Conservation (phyloP, 306 rosid species). For the Malus sylvestris region DNA sequence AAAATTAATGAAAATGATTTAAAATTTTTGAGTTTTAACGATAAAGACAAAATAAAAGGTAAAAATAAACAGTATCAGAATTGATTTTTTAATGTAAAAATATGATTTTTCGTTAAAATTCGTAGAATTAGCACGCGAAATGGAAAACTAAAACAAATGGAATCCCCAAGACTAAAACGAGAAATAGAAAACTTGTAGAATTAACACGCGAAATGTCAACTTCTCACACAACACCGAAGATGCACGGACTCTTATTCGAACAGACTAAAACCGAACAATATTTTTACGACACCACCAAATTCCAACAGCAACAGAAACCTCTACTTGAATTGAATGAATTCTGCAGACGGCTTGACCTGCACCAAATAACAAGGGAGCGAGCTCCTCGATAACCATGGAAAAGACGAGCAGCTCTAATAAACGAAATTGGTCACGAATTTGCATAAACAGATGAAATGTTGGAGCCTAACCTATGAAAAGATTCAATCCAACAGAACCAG, state of each 20-base stretch:
- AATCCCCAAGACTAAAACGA: background rate
- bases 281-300: background rate
- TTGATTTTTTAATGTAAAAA: too few relatives aligned
- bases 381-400: too few relatives aligned
- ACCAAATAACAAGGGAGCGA: background rate
- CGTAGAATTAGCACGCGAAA: too few relatives aligned
- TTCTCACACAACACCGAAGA: conserved; percentile 1
- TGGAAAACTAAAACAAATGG: background rate
- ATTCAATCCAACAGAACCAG: background rate
- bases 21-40: too few relatives aligned
- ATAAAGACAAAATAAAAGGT: too few relatives aligned
- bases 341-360: conserved; percentile 3
- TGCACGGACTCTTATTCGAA: conserved; percentile 19
- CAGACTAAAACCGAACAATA: background rate
- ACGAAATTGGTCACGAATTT: too few relatives aligned
- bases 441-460: too few relatives aligned
- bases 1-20: too few relatives aligned
- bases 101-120: too few relatives aligned
- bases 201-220: background rate
- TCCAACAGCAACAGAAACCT: background rate
- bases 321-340: background rate
- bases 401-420: too few relatives aligned
- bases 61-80: too few relatives aligned
- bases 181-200: background rate
- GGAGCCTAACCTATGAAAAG: background rate